These are phyloP conservation scores for Haplographium delicatum DNA, from an alignment of 495 filamentous ascomycete species.

Conservation along the genomic window DNA sequence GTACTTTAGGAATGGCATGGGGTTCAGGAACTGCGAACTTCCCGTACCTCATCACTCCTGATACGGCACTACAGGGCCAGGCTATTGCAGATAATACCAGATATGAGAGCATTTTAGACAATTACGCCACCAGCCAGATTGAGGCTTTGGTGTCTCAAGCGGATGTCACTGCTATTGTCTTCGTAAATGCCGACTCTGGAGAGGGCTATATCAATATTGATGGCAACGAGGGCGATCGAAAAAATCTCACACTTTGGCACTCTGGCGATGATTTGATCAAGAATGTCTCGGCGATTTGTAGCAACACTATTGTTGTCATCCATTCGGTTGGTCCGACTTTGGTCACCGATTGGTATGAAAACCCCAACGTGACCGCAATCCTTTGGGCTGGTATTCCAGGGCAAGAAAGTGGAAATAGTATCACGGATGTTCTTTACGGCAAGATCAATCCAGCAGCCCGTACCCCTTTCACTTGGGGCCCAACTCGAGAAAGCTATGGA, in stretches of 20 bases:
- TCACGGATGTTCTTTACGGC: slow-evolving; percentile 89
- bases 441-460: slow-evolving; percentile 81
- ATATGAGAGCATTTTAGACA: slow-evolving; percentile 70
- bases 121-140: slow-evolving; percentile 60
- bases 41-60: slow-evolving; percentile 85
- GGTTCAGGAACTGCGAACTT: slow-evolving; percentile 85
- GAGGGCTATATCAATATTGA: slow-evolving; percentile 85
- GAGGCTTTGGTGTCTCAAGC: slow-evolving; percentile 60
- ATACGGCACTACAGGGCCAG: slow-evolving; percentile 75
- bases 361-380: slow-evolving; percentile 92
- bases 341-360: slow-evolving; percentile 69
- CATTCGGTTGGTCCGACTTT: slow-evolving; percentile 82
- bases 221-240: slow-evolving; percentile 83
- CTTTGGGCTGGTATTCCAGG: slow-evolving; percentile 90
- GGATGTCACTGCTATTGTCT: slow-evolving; percentile 67
- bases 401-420: slow-evolving; percentile 81
- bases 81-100: slow-evolving; percentile 55
- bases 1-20: slow-evolving; percentile 91
- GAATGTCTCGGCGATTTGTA: slow-evolving; percentile 70
- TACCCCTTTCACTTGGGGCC: slow-evolving; percentile 84
- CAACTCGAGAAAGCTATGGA: slow-evolving; percentile 67
- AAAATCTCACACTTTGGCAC: slow-evolving; percentile 88
- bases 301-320: slow-evolving; percentile 92
- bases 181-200: slow-evolving; percentile 82
- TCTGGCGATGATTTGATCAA: slow-evolving; percentile 75